These are phyloP conservation scores for Boletus semigastroideus DNA, from an alignment of 1,284 basidiomycete species.

Conservation along the genomic window DNA sequence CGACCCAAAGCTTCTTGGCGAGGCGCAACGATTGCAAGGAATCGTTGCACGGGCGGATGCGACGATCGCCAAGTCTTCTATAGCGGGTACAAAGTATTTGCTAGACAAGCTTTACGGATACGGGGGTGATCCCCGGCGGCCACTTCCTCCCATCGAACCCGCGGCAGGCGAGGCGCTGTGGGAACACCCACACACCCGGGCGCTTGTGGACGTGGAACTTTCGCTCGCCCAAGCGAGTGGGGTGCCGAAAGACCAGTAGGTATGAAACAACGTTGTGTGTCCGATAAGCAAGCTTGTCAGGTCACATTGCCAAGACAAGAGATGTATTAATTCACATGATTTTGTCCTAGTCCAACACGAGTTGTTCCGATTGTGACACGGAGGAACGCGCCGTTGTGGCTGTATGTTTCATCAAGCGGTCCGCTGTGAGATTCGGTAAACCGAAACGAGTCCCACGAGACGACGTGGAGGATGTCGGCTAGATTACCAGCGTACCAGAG, in stretches of 20 bases:
- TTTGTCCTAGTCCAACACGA: not conserved
- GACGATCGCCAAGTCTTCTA: slow-evolving; percentile 75
- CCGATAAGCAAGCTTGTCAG: not conserved
- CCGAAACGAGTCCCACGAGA: slow-evolving; percentile 9
- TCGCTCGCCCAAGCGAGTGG: slow-evolving; percentile 45
- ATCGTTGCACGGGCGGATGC: slow-evolving; percentile 79
- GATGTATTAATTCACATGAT: too few relatives aligned
- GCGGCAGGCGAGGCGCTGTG: slow-evolving; percentile 60
- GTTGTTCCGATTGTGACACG: slow-evolving; percentile 5
- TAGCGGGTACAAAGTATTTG: slow-evolving; percentile 82
- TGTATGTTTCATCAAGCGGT: not conserved
- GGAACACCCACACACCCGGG: slow-evolving; percentile 68
- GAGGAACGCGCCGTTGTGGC: not conserved
- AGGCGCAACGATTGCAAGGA: slow-evolving; percentile 77
- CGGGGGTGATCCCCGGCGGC: slow-evolving; percentile 72
- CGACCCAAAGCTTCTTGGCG: slow-evolving; percentile 57
- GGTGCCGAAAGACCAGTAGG: slow-evolving; percentile 2
- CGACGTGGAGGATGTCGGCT: slow-evolving; percentile 9
- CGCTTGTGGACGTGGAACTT: slow-evolving; percentile 65
- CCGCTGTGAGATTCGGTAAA: slow-evolving; percentile 11
- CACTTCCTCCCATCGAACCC: slow-evolving; percentile 64
- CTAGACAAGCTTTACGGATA: slow-evolving; percentile 75
- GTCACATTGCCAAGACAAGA: not conserved
- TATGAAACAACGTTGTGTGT: not conserved
- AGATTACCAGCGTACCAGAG: not conserved